phyloP scores from a whole-genome alignment of 2,329 filamentous ascomycete species.

The Teratosphaeria viscida region DNA sequence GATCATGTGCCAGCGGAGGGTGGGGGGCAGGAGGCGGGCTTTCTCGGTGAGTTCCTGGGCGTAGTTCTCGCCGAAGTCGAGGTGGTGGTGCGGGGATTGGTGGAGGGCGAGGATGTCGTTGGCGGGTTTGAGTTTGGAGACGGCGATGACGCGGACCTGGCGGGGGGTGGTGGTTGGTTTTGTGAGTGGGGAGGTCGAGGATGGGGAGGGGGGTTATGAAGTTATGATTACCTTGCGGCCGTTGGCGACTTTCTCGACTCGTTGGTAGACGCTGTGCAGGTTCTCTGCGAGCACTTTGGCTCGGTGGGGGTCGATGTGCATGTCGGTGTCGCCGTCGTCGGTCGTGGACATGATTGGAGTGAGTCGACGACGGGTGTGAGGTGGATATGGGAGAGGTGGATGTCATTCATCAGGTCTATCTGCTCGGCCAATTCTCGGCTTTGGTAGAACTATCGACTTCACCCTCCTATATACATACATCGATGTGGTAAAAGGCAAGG shows the following conservation, averaged over 20 bases:
- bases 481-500: no score
- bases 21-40: slow-evolving; percentile 62
- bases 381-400: no score
- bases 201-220: no score
- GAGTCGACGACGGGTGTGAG: not conserved
- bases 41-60: slow-evolving; percentile 72
- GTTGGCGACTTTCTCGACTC: slow-evolving; percentile 27
- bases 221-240: slow-evolving; percentile 6
- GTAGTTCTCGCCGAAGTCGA: slow-evolving; percentile 96
- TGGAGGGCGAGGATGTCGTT: slow-evolving; percentile 83
- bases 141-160: slow-evolving; percentile 76
- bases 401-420: no score
- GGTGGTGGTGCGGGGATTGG: slow-evolving; percentile 33
- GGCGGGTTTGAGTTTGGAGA: slow-evolving; percentile 91
- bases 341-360: not conserved
- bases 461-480: not conserved
- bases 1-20: slow-evolving; percentile 92
- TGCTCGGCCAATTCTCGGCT: no score
- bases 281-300: slow-evolving; percentile 38
- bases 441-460: not conserved
- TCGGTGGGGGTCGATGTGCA: slow-evolving; percentile 32
- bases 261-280: slow-evolving; percentile 30
- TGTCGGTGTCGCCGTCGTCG: slow-evolving; percentile 6
- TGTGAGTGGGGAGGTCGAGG: not conserved
- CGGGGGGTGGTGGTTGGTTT: not conserved